phyloP scores from a whole-genome alignment of 345 rosid species.

The Noccaea bulbosa region DNA sequence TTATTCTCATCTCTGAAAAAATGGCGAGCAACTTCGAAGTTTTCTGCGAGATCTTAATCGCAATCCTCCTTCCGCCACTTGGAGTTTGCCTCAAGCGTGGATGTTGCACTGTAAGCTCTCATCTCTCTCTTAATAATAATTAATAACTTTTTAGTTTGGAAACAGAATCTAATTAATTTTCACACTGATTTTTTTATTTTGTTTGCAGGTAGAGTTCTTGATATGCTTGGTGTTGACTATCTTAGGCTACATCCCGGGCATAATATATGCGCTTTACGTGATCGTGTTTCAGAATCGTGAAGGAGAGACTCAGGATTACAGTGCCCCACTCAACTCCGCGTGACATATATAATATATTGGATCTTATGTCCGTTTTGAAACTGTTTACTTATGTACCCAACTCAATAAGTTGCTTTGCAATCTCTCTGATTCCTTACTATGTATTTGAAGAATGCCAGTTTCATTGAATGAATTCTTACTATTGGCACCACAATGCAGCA shows the following conservation, averaged over 20 bases:
- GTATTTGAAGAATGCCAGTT: not conserved
- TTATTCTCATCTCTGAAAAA: slow-evolving; percentile 14
- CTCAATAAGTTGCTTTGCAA: slow-evolving; percentile 35
- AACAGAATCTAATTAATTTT: not conserved
- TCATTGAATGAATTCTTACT: not conserved
- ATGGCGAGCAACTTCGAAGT: slow-evolving; percentile 75
- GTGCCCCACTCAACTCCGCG: slow-evolving; percentile 68
- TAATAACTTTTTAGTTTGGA: slow-evolving; percentile 14
- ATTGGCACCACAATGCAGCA: not conserved
- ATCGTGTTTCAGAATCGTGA: slow-evolving; percentile 84
- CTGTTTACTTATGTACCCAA: slow-evolving; percentile 8
- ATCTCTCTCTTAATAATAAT: too few relatives aligned
- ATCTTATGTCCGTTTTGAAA: not conserved
- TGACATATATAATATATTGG: slow-evolving; percentile 1
- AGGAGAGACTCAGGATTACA: slow-evolving; percentile 63
- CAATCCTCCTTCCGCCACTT: slow-evolving; percentile 80
- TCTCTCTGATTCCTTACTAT: not conserved
- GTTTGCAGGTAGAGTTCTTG: slow-evolving; percentile 75
- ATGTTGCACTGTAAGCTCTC: slow-evolving; percentile 72
- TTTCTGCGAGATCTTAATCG: slow-evolving; percentile 80
- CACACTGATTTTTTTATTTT: not conserved
- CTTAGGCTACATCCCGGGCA: slow-evolving; percentile 95
- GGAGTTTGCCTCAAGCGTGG: slow-evolving; percentile 92
- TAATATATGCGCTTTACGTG: slow-evolving; percentile 86
- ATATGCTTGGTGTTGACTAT: slow-evolving; percentile 80